Evolutionary conservation across 495 filamentous ascomycete genomes (phyloP).

Genomic region (Daldinia vernicosa): DNA sequence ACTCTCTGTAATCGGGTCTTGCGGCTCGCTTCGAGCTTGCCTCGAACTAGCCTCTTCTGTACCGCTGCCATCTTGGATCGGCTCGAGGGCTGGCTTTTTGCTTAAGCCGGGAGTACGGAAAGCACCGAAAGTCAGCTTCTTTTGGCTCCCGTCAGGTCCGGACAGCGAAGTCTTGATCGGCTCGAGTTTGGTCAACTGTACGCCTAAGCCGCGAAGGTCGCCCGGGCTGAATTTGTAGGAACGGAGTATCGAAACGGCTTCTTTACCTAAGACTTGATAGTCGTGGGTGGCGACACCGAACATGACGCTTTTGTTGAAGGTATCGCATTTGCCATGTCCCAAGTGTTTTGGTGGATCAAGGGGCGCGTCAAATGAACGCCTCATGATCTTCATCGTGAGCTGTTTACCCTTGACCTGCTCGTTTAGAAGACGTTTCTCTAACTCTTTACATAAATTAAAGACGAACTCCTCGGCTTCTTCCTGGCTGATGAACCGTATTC

Average conservation of each 20-base stretch:
- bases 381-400: slow-evolving; percentile 92
- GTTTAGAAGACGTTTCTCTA: slow-evolving; percentile 79
- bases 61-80: slow-evolving; percentile 37
- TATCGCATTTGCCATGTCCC: slow-evolving; percentile 94
- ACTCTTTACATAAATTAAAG: slow-evolving; percentile 79
- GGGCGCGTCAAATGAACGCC: slow-evolving; percentile 83
- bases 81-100: slow-evolving; percentile 43
- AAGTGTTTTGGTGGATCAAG: slow-evolving; percentile 93
- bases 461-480: slow-evolving; percentile 92
- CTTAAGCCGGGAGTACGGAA: slow-evolving; percentile 36
- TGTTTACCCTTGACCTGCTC: slow-evolving; percentile 87
- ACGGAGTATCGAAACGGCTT: slow-evolving; percentile 82
- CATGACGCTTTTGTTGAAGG: slow-evolving; percentile 82
- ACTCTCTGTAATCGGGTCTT: slow-evolving; percentile 54
- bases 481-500: slow-evolving; percentile 90
- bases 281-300: slow-evolving; percentile 86
- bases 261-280: slow-evolving; percentile 73
- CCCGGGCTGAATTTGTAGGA: slow-evolving; percentile 87
- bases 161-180: slow-evolving; percentile 65
- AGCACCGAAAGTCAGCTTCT: slow-evolving; percentile 57
- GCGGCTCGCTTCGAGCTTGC: slow-evolving; percentile 55
- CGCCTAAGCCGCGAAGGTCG: slow-evolving; percentile 86
- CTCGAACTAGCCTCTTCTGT: slow-evolving; percentile 48
- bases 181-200: slow-evolving; percentile 93
- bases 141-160: slow-evolving; percentile 68